These are phyloP conservation scores for Pythium phragmiticola DNA, from an alignment of 352 stramenopile species.

Conservation along the genomic window DNA sequence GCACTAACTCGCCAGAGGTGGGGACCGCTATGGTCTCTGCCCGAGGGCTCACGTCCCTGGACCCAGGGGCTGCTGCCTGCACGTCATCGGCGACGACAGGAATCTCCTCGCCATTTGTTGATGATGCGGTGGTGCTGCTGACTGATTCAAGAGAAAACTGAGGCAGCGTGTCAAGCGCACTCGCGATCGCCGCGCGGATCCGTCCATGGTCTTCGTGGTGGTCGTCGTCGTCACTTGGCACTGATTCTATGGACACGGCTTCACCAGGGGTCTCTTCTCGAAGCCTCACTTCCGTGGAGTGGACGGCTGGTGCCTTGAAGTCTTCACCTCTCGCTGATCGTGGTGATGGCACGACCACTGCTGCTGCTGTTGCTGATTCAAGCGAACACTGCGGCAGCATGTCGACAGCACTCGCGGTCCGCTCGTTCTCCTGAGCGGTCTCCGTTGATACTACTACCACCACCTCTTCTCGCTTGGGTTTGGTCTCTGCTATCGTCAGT, in stretches of 20 bases:
- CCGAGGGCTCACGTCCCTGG: no score
- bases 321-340: background rate
- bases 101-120: no score
- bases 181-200: constrained; percentile 1
- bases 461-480: constrained; percentile 3
- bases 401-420: constrained; percentile 13
- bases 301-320: no score
- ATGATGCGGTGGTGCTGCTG: no score
- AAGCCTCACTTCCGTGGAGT: background rate
- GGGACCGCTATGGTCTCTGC: background rate
- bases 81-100: no score
- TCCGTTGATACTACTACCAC: no score
- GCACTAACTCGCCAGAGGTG: no score
- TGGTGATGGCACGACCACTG: background rate
- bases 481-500: no score
- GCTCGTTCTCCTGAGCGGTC: background rate
- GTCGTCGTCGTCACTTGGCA: background rate
- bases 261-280: background rate
- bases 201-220: background rate
- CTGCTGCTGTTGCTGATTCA: background rate
- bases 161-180: constrained; percentile 12
- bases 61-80: no score
- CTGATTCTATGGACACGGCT: background rate
- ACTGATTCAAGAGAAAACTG: constrained; percentile 2
- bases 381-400: constrained; percentile 17